Conservation (phyloP, 768 basidiomycete genomes). For the Tulasnella sp. region DNA sequence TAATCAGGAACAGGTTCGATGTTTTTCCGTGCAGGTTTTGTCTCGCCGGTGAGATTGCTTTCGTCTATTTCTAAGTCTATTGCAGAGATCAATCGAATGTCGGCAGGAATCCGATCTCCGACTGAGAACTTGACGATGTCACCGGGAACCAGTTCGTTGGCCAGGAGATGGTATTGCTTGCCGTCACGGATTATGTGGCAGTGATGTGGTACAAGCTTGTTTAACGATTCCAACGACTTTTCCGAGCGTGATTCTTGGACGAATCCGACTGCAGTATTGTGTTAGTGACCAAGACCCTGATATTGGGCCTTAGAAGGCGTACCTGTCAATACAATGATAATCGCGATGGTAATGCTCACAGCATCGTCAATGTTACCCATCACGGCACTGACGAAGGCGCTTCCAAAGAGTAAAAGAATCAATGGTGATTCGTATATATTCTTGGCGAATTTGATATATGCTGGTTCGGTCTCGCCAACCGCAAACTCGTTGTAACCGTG, state of each 20-base stretch:
- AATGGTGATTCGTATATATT: constrained; percentile 93
- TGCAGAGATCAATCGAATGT: constrained; percentile 72
- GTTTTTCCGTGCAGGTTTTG: constrained; percentile 63
- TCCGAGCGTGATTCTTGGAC: constrained; percentile 93
- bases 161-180: constrained; percentile 67
- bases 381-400: constrained; percentile 75
- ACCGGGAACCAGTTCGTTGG: constrained; percentile 93
- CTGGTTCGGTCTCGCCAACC: constrained; percentile 68
- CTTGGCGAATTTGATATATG: constrained; percentile 80
- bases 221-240: constrained; percentile 86
- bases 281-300: neutral
- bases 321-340: constrained; percentile 91
- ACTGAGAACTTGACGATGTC: constrained; percentile 84
- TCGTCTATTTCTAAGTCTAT: constrained; percentile 91
- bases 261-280: constrained; percentile 59
- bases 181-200: constrained; percentile 82
- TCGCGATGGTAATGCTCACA: constrained; percentile 82
- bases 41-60: constrained; percentile 91
- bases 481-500: constrained; percentile 94
- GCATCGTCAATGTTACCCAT: constrained; percentile 98
- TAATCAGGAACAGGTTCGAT: constrained; percentile 42
- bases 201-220: constrained; percentile 94
- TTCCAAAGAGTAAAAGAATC: constrained; percentile 81
- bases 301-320: constrained; percentile 21
- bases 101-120: constrained; percentile 90